Base-by-base conservation (phyloP, 495 filamentous ascomycete genomes). In the Symbiotaphrina buchneri region DNA sequence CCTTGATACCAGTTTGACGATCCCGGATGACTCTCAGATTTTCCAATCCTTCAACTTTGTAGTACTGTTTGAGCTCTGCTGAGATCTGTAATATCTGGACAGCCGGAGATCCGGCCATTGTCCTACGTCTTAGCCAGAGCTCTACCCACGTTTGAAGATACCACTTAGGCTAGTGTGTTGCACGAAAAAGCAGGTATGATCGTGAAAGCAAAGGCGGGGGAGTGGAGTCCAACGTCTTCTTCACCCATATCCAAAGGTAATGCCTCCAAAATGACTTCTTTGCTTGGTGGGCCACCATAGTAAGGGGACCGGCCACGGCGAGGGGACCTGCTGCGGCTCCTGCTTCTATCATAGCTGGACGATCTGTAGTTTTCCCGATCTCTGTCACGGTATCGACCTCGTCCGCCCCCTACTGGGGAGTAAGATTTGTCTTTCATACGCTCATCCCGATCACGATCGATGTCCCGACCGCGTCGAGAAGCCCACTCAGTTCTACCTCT, bases 11-110 rank as follows among this genome's bases (percentile, higher is more conserved):
- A 6, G 69, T 74, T 38, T 71, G 59, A 27, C 67, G 59, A 37
- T 75, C 68, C 27, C 68, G 63, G 44, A 77, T 76, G 11, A 77
- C 54, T 7, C 67, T 55, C 25, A 77, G 54, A 39, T 73, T 68
- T 34, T 73, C 66, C 32, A 76, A 45, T 10, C 54, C 59, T 18
- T 61, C 55, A 42, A 71, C 47, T 41, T 63, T 53, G 38, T 74
- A 63, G 40, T 53, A 56, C 38, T 66, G 56, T 38, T 53, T 52
- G 42, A 77, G 55, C 49, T 74, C 68, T 44, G 55, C 54, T 39
- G 57, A 54, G 46, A 75, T 66, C 71, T 77, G 51, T 57, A 53
- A 47, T 40, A 21, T 21, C 18, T 14, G 38, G 39, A 42, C 41
- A 43, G 41, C 35, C 33, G 45, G 41, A 45, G 39, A 28, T 33